Conservation (phyloP, 306 rosid genomes). For the Dalbergia cochinchinensis region DNA sequence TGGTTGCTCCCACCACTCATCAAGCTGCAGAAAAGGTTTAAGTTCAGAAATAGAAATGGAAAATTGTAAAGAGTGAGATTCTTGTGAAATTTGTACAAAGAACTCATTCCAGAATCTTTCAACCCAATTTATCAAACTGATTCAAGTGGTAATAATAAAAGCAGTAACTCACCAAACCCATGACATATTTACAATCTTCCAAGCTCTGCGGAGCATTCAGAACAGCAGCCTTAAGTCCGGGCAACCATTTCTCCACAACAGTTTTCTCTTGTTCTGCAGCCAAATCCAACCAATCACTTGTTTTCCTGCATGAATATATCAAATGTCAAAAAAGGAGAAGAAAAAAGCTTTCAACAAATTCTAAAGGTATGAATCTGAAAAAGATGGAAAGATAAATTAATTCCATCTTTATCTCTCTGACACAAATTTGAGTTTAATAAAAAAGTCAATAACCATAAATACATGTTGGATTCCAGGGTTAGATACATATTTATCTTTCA, state of each 20-base stretch:
- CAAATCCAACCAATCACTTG: slow-evolving; percentile 78
- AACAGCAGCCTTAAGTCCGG: slow-evolving; percentile 81
- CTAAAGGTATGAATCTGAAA: slow-evolving; percentile 7
- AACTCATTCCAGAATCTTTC: background rate
- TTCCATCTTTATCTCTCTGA: slow-evolving; percentile 16
- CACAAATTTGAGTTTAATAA: slow-evolving; percentile 19
- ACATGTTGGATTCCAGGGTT: slow-evolving; percentile 28
- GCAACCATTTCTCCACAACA: slow-evolving; percentile 87
- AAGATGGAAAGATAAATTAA: slow-evolving; percentile 17
- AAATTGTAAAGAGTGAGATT: background rate
- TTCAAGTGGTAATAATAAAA: slow-evolving; percentile 3
- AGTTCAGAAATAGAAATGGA: slow-evolving; percentile 30
- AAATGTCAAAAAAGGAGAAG: slow-evolving; percentile 27
- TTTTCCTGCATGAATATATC: slow-evolving; percentile 67
- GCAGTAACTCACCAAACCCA: slow-evolving; percentile 84
- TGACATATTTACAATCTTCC: slow-evolving; percentile 90
- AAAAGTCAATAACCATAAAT: background rate
- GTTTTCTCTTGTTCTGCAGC: slow-evolving; percentile 91
- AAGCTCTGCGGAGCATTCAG: slow-evolving; percentile 84
- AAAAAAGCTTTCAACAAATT: slow-evolving; percentile 42
- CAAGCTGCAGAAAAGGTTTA: slow-evolving; percentile 71
- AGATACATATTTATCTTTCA: slow-evolving; percentile 70
- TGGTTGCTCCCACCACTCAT: slow-evolving; percentile 99
- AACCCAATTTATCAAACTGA: slow-evolving; percentile 11
- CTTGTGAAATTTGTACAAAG: background rate